Evolutionary conservation across 1,139 yeast species (phyloP).

Genomic region (Trichomonascaceae sp.): DNA sequence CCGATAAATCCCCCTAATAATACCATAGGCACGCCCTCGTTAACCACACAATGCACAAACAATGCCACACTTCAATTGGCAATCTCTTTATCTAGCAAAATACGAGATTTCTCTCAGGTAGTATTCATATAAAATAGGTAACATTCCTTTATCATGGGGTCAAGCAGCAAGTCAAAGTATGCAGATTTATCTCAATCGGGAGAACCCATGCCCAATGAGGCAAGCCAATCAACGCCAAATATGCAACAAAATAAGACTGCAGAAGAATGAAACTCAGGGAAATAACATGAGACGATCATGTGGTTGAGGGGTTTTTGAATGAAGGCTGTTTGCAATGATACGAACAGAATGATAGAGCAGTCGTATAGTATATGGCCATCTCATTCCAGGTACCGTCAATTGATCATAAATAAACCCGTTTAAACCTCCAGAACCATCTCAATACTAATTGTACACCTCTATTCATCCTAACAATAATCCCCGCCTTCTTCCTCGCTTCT

Average conservation of each 20-base stretch:
- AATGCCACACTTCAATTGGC: too few species aligned
- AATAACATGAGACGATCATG: neutral
- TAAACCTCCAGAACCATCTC: neutral
- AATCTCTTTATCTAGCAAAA: neutral
- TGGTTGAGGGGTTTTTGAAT: neutral
- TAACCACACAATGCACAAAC: too few species aligned
- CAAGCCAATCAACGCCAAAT: neutral
- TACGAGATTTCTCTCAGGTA: neutral
- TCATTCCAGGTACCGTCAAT: neutral
- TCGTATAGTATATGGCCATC: too few species aligned
- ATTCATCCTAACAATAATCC: too few species aligned
- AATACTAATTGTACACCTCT: neutral
- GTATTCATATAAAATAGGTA: neutral
- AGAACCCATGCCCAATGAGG: neutral
- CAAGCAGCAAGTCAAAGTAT: neutral
- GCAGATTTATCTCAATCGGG: neutral
- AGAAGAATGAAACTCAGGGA: neutral
- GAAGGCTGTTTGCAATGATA: neutral
- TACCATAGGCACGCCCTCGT: too few species aligned
- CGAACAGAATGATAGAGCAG: neutral
- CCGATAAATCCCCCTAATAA: neutral
- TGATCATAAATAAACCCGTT: neutral
- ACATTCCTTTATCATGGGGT: neutral
- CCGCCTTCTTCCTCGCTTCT: neutral
- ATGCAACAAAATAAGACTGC: neutral